Evolutionary conservation across 441 rosid species (phyloP).

Genomic region (Pelargonium cotyledonis): DNA sequence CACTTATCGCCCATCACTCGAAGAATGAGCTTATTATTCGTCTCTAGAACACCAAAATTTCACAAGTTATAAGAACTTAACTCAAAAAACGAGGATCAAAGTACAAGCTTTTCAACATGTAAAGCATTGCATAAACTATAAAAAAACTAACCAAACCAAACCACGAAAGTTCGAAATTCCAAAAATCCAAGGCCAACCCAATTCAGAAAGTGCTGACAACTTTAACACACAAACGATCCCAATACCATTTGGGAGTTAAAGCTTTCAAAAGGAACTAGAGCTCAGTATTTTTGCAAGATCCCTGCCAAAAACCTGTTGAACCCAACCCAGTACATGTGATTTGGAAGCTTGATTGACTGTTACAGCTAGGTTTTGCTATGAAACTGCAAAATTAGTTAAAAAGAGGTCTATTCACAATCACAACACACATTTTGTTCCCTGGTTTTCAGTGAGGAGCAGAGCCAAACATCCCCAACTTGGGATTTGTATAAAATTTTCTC

Average conservation of each 20-base stretch:
- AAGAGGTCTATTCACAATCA: slow-evolving; percentile 16
- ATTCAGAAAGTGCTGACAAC: too few relatives aligned
- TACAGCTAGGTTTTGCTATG: not conserved
- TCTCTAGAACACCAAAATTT: too few relatives aligned
- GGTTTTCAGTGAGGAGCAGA: slow-evolving; percentile 48
- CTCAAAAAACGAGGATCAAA: slow-evolving; percentile 11
- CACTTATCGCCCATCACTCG: too few relatives aligned
- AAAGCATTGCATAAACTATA: slow-evolving; percentile 26
- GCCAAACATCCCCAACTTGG: slow-evolving; percentile 13
- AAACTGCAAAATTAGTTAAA: slow-evolving; percentile 30
- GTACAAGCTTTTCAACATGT: slow-evolving; percentile 25
- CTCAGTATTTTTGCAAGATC: not conserved
- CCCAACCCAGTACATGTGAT: slow-evolving; percentile 14
- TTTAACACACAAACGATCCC: not conserved
- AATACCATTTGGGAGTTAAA: not conserved
- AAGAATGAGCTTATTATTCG: too few relatives aligned
- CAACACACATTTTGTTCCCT: slow-evolving; percentile 29
- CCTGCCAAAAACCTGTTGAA: not conserved
- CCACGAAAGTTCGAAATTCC: not conserved
- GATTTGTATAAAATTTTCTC: slow-evolving; percentile 12
- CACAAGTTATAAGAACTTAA: not conserved
- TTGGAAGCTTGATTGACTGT: not conserved
- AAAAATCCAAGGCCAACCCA: not conserved
- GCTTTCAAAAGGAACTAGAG: not conserved
- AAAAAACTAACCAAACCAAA: too few relatives aligned